phyloP scores from a whole-genome alignment of 306 rosid genomes.

The Dalbergia cultrata region DNA sequence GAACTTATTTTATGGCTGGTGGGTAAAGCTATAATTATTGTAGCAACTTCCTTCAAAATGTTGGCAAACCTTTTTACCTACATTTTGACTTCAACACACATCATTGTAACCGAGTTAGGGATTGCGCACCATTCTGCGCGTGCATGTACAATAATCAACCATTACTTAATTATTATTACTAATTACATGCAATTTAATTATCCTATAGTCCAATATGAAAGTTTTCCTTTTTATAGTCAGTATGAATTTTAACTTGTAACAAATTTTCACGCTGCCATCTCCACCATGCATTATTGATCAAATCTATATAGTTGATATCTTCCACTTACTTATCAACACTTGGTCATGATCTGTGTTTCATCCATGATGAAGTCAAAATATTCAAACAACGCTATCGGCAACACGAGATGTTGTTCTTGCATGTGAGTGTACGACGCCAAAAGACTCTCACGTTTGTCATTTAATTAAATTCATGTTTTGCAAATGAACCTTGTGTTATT shows the following conservation, averaged over 20 bases:
- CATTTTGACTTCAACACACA: constrained; percentile 44
- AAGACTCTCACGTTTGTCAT: neutral
- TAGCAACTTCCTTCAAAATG: constrained; percentile 51
- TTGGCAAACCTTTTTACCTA: constrained; percentile 50
- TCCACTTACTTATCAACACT: no score
- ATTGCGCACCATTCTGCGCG: neutral
- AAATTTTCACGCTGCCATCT: no score
- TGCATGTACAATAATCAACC: neutral
- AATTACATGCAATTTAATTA: no score
- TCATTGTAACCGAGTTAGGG: constrained; percentile 12
- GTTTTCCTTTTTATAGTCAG: no score
- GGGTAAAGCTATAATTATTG: constrained; percentile 33
- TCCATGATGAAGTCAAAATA: no score
- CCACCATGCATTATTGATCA: no score
- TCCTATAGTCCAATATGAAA: no score
- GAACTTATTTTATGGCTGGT: constrained; percentile 26
- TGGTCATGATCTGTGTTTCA: no score
- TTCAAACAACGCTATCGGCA: neutral
- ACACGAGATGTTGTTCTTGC: neutral
- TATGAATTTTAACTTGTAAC: no score
- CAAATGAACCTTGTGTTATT: neutral
- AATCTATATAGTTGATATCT: no score
- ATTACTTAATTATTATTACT: no score
- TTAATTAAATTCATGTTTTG: neutral
- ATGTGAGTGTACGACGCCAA: neutral